Percentiles rank a stretch among this genome's conserved stretches.
phyloP scores from a whole-genome alignment of 345 rosid species.

The Eucalyptus marginata region DNA sequence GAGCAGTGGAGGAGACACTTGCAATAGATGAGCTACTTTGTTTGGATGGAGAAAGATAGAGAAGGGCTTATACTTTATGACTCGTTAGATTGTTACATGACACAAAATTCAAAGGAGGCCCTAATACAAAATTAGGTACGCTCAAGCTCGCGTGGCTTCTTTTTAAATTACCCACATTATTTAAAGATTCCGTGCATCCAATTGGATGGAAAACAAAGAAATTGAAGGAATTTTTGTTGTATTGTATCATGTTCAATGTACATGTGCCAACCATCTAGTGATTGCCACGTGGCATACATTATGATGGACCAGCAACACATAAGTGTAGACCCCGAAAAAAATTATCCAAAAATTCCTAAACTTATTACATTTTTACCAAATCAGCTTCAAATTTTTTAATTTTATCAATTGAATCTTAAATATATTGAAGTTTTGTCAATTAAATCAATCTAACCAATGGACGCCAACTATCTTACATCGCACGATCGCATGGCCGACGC shows the following conservation, averaged over 20 bases:
- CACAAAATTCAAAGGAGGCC: no score
- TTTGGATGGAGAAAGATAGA: no score
- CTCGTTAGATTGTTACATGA: no score
- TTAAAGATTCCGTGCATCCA: background rate
- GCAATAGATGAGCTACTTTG: no score
- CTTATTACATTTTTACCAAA: no score
- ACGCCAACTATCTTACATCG: rapidly evolving
- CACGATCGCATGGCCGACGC: rapidly evolving
- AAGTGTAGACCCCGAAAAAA: background rate
- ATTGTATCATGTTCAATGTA: background rate
- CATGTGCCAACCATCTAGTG: background rate
- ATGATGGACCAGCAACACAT: background rate
- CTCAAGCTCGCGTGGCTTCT: background rate
- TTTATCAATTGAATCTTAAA: background rate
- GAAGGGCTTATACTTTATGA: background rate
- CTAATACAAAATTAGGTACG: background rate
- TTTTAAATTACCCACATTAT: background rate
- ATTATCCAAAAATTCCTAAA: background rate
- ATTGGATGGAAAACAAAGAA: background rate
- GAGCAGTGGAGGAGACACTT: no score
- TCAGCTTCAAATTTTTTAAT: no score
- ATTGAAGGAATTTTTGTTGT: background rate
- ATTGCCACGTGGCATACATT: background rate
- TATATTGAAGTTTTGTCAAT: no score
- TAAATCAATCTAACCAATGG: no score